A percentile compares a stretch with the other conserved stretches of the same genome.
phyloP scores from a whole-genome alignment of 78 protist species.

The Tieghemostelium lacteum region DNA sequence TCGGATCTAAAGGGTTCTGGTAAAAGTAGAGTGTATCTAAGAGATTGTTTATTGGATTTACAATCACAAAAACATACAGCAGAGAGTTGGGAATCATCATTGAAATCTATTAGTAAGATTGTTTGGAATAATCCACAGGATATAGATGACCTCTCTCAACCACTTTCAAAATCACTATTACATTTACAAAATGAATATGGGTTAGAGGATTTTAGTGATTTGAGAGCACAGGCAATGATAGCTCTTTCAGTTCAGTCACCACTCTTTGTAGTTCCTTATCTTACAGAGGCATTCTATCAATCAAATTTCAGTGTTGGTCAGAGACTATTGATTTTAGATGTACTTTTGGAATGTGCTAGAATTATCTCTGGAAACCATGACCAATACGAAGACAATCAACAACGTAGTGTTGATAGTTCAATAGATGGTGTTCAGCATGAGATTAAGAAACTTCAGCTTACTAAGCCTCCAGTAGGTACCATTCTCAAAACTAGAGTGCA shows the following conservation, averaged over 20 bases:
- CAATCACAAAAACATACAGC: conserved; percentile 74
- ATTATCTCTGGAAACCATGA: conserved; percentile 16
- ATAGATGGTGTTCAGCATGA: neutral
- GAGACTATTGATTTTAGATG: conserved; percentile 25
- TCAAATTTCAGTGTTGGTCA: conserved; percentile 60
- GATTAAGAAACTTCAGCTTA: neutral
- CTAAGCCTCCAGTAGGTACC: neutral
- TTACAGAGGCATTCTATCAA: conserved; percentile 10
- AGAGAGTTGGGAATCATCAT: conserved; percentile 60
- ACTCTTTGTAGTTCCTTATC: conserved; percentile 1
- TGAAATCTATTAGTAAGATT: conserved; percentile 29
- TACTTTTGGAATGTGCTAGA: conserved; percentile 23
- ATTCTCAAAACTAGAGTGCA: neutral
- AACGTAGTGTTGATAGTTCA: neutral
- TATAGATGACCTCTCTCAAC: conserved; percentile 39
- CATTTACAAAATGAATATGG: conserved; percentile 72
- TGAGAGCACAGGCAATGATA: conserved; percentile 45
- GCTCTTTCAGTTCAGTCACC: conserved; percentile 55
- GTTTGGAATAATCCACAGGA: conserved; percentile 72
- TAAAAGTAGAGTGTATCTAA: conserved; percentile 52
- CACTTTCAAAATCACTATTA: conserved; percentile 25
- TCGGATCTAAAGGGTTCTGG: conserved; percentile 50
- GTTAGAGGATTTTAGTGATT: conserved; percentile 15
- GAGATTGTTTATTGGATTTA: conserved; percentile 60
- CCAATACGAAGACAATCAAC: neutral